Base-by-base conservation (phyloP, 2,329 filamentous ascomycete genomes). In the Penicillium sp. region DNA sequence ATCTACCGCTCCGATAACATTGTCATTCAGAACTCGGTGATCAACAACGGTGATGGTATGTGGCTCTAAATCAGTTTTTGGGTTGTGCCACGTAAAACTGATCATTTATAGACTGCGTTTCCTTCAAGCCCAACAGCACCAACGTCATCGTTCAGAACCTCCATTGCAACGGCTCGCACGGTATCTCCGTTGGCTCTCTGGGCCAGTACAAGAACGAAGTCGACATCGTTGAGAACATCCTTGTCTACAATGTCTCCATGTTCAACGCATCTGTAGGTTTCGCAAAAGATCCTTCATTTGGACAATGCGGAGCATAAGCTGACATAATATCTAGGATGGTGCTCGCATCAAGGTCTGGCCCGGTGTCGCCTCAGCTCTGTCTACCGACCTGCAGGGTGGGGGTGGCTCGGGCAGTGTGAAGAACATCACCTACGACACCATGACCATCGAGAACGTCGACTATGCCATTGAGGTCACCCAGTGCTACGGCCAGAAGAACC, bases 341-440 rank as follows among this genome's bases (percentile, higher is more conserved):
- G 88, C 88, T 0, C 85, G 88, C 60, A 90, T 91, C 77, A 91
- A 91, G 74, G 88, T 90, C 57, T 91, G 88, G 88, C 87, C 88
- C 0, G 86, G 86, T 37, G 68, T 81, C 17, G 67, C 80, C 4
- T 81, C 83, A 1, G 81, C 82, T 0, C 75, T 88, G 4, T 84
- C 84, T 17, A 84, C 82, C 17, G 84, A 87, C 57, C 80, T 89
- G 0, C 84, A 86, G 67, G 88, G 88, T 6, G 87, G 88, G n/a
- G 88, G 87, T 17, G 87, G 87, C 39, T 74, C 73, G 5, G 86
- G 88, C 28, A 77, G 79, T 41, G 88, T 90, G 49, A 81, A 79
- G 58, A 90, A 90, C 70, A 82, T 90, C 61, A 90, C 87, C 1
- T 90, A 88, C 70, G 84, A 89, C 58, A 81, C 78, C 4, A 87